Percentiles rank a stretch among this genome's conserved stretches.
Conservation (phyloP, 2,329 filamentous ascomycete species). For the Fusarium camptoceras region DNA sequence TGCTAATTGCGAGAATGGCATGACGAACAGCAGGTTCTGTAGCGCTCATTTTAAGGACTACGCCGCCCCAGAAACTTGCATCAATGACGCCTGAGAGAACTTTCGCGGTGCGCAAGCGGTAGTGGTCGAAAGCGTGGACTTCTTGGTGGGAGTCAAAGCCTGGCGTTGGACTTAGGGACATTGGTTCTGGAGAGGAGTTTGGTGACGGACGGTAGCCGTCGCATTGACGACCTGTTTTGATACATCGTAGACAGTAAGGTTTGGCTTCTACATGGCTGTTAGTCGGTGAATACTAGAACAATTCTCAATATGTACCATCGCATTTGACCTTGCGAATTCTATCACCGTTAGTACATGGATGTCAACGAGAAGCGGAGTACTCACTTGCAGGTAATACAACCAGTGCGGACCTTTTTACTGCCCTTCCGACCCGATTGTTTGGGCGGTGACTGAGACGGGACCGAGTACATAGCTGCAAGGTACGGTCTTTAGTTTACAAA, state of each 20-base stretch:
- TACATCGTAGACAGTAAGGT: constrained; percentile 64
- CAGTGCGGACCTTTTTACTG: constrained; percentile 60
- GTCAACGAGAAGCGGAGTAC: constrained; percentile 41
- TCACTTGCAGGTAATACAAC: constrained; percentile 68
- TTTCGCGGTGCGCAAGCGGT: constrained; percentile 53
- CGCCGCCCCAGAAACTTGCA: constrained; percentile 57
- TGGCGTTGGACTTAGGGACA: constrained; percentile 27
- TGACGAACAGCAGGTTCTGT: constrained; percentile 61
- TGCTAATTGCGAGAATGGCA: constrained; percentile 62
- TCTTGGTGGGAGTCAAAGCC: constrained; percentile 41
- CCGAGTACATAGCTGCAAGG: constrained; percentile 15
- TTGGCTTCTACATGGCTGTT: constrained; percentile 56
- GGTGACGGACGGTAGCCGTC: constrained; percentile 61
- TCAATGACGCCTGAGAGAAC: constrained; percentile 58
- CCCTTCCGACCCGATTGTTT: constrained; percentile 54
- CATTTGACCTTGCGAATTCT: constrained; percentile 31
- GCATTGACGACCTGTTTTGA: constrained; percentile 66
- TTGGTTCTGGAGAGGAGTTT: constrained; percentile 31
- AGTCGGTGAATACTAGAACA: neutral
- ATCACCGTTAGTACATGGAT: neutral
- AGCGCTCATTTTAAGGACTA: constrained; percentile 60
- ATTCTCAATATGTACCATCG: constrained; percentile 9
- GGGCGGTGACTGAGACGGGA: constrained; percentile 12
- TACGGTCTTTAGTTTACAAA: neutral
- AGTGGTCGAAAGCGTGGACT: constrained; percentile 50